Evolutionary conservation across 2,329 filamentous ascomycete genomes (phyloP), one percentile per base, ranked within the genome.

Genomic region (Lomentospora prolificans): DNA sequence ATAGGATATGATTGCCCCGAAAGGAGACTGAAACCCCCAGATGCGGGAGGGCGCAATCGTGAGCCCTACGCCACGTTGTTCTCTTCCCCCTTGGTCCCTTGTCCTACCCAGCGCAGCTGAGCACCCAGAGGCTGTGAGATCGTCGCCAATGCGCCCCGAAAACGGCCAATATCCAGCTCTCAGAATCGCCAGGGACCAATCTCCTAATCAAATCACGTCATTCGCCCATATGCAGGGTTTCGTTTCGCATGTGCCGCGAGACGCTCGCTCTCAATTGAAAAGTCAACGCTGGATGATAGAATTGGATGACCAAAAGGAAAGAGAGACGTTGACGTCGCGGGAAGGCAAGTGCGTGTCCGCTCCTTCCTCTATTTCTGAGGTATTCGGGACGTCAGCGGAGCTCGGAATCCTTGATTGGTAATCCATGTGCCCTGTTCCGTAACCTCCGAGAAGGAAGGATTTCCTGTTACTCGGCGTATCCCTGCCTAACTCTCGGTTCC

Each of bases 301-400:
- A 33, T 33, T 33, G 7, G 12, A 59, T 54, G 65, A 57, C 66
- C 7, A 33, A 64, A 58, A 67, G 70, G 62, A 67, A 59, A 53
- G 57, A 50, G 25, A 59, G 50, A 53, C 33, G 48, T 25, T 17
- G 33, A 39, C n/a, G 31, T 25, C 30, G 50, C 27, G 54, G 41
- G 55, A 31, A n/a, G 53, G 19, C n/a, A n/a, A n/a, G n/a, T n/a
- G n/a, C n/a, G n/a, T n/a, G n/a, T n/a, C n/a, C n/a, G n/a, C n/a
- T n/a, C n/a, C n/a, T n/a, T n/a, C n/a, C n/a, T n/a, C n/a, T n/a
- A n/a, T n/a, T n/a, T n/a, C n/a, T n/a, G n/a, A n/a, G n/a, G n/a
- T n/a, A n/a, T n/a, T n/a, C n/a, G n/a, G n/a, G n/a, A n/a, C n/a
- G n/a, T n/a, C n/a, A n/a, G n/a, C 30, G 30, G 12, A 33, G 30